Evolutionary conservation across 805 yeast species (phyloP), one percentile per base, ranked within the genome.

Genomic region (fission yeast (Schizosaccharomyces pombe)): DNA sequence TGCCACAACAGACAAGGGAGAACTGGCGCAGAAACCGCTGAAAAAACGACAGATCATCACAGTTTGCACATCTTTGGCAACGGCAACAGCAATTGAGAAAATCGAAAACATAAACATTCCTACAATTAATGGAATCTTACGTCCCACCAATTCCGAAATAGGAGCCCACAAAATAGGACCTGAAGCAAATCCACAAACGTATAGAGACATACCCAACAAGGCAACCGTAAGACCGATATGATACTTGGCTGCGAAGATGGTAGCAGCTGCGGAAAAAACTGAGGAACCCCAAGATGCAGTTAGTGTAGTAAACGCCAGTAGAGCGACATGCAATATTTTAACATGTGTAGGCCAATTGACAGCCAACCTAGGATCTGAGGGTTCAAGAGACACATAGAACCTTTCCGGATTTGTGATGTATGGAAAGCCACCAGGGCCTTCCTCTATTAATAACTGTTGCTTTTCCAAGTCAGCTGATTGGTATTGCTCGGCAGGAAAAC

Each of bases 111-210:
- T 57, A 77, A 70, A 62, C 68, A 62, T 3, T n/a, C 47, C 40
- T 6, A 31, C 19, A 19, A 49, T 14, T 16, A 49, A 22, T 5
- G 22, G 47, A n/a, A 28, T 9, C 16, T 49, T 29, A 14, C 53
- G 37, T 14, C 53, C 53, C n/a, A 26, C 16, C 39, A 80, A 61
- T 62, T 82, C 91, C n/a, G 84, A 78, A 22, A 81, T 64, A 16
- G 89, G 89, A 26, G 85, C 93, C 79, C 85, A 84, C 37, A 82
- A 61, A 55, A 83, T 71, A 1, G 95, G 94, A 19, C 94, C 93
- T 1, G 83, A 74, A 1, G 93, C 94, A 66, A 85, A 84, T 19
- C 94, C 94, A 51, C 82, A 65, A 24, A 84, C 89, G 12, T 24
- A 47, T 24, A 85, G 70, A 0, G 95, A 78, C 3, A 85, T 74